A percentile compares a stretch with the other conserved stretches of the same genome.
These are phyloP conservation scores for Cystobasidium tubakii DNA, from an alignment of 768 basidiomycete genomes.

Conservation along the genomic window DNA sequence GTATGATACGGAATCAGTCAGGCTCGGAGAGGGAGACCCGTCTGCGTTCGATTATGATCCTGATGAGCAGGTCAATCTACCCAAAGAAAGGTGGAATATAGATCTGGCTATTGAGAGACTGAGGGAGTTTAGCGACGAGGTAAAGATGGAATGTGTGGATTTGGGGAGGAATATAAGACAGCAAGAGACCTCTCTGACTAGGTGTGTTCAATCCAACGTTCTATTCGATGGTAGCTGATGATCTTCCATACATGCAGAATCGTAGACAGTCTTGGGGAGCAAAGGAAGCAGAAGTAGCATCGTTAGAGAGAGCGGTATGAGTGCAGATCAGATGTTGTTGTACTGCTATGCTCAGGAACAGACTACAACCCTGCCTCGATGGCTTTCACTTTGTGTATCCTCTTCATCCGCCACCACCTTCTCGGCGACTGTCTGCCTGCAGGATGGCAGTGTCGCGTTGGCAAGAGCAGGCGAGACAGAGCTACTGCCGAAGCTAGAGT, in stretches of 20 bases:
- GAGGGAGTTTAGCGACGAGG: background rate
- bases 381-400: too few species aligned
- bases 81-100: slow-evolving; percentile 10
- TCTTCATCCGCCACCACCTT: too few species aligned
- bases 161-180: slow-evolving; percentile 1
- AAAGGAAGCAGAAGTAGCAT: background rate
- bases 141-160: slow-evolving; percentile 16
- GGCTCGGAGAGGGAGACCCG: background rate
- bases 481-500: too few species aligned
- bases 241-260: background rate
- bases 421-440: too few species aligned
- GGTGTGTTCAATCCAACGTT: too few species aligned
- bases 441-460: too few species aligned
- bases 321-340: background rate
- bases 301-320: background rate
- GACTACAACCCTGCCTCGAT: too few species aligned
- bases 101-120: background rate
- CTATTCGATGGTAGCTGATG: too few species aligned
- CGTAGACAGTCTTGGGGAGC: background rate
- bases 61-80: slow-evolving; percentile 11
- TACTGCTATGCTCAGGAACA: background rate
- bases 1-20: slow-evolving; percentile 13
- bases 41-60: slow-evolving; percentile 7
- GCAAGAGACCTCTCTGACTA: slow-evolving; percentile 14
- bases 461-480: too few species aligned